phyloP scores from a whole-genome alignment of 371 early-diverging fungal genomes.

The Syncephalastrum monosporum region DNA sequence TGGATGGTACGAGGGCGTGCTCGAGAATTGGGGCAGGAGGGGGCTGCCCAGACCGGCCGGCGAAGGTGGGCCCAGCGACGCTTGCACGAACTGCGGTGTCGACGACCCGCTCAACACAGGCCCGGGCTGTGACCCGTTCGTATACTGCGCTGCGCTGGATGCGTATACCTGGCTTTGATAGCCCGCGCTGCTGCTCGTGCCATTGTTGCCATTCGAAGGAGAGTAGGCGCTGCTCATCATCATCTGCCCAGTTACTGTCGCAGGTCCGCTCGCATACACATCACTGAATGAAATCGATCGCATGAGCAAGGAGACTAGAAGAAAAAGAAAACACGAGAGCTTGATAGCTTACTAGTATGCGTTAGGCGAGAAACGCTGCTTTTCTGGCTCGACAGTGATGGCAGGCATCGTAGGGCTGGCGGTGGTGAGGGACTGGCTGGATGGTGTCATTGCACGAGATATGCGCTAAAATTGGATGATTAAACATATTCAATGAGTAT shows the following conservation, averaged over 20 bases:
- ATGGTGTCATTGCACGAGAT: conserved; percentile 19
- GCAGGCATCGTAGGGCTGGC: conserved; percentile 12
- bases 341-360: conserved; percentile 16
- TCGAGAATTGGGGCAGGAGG: conserved; percentile 23
- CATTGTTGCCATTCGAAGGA: conserved; percentile 10
- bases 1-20: conserved; percentile 12
- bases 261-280: conserved; percentile 15
- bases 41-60: conserved; percentile 15
- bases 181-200: conserved; percentile 4
- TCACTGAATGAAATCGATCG: conserved; percentile 12
- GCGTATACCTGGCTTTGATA: conserved; percentile 22
- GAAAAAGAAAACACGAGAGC: background rate
- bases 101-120: conserved; percentile 15
- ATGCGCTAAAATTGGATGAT: no score
- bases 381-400: conserved; percentile 16
- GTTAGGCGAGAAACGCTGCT: conserved; percentile 12
- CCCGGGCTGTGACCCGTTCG: background rate
- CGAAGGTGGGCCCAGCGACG: conserved; percentile 21
- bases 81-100: conserved; percentile 19
- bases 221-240: conserved; percentile 28
- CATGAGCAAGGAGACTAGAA: background rate
- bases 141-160: conserved; percentile 1
- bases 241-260: conserved; percentile 16
- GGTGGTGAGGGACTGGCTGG: conserved; percentile 17
- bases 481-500: background rate